Evolutionary conservation across 2,329 filamentous ascomycete genomes (phyloP).

Genomic region (Stachybotrys echinatus): DNA sequence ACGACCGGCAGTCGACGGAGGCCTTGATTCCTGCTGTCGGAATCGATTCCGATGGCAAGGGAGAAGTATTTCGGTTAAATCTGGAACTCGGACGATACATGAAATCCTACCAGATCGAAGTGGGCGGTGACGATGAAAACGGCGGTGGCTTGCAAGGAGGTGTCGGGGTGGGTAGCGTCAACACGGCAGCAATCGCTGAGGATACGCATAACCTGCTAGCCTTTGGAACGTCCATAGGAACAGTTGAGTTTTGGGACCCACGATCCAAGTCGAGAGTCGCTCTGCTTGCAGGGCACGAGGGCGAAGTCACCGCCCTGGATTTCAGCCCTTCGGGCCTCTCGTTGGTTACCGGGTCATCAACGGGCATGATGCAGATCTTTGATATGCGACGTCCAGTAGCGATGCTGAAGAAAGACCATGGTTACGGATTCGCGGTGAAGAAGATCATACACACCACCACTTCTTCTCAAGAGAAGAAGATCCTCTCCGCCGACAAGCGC

Average conservation of each 20-base stretch:
- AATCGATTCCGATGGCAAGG: conserved; percentile 76
- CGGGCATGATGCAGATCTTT: conserved; percentile 83
- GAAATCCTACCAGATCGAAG: conserved; percentile 87
- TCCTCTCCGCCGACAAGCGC: conserved; percentile 86
- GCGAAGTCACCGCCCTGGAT: conserved; percentile 79
- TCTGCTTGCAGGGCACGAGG: conserved; percentile 62
- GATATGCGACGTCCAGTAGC: conserved; percentile 86
- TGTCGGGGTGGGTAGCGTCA: conserved; percentile 79
- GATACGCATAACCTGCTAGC: conserved; percentile 84
- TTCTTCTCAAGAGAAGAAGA: conserved; percentile 73
- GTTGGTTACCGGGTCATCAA: conserved; percentile 80
- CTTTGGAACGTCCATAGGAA: conserved; percentile 92
- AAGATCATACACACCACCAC: conserved; percentile 71
- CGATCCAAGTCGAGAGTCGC: conserved; percentile 78
- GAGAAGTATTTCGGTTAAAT: conserved; percentile 90
- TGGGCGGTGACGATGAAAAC: conserved; percentile 76
- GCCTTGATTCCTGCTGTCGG: conserved; percentile 84
- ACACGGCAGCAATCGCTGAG: conserved; percentile 81
- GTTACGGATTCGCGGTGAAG: conserved; percentile 88
- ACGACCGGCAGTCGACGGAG: conserved; percentile 77
- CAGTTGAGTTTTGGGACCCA: conserved; percentile 94
- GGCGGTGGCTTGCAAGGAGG: conserved; percentile 80
- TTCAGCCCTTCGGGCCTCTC: conserved; percentile 82
- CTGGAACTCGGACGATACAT: conserved; percentile 90
- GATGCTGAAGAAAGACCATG: conserved; percentile 87